Percentiles rank a stretch among this genome's conserved stretches.
Conservation (phyloP, 306 rosid species). For the Cucumis sativus region DNA sequence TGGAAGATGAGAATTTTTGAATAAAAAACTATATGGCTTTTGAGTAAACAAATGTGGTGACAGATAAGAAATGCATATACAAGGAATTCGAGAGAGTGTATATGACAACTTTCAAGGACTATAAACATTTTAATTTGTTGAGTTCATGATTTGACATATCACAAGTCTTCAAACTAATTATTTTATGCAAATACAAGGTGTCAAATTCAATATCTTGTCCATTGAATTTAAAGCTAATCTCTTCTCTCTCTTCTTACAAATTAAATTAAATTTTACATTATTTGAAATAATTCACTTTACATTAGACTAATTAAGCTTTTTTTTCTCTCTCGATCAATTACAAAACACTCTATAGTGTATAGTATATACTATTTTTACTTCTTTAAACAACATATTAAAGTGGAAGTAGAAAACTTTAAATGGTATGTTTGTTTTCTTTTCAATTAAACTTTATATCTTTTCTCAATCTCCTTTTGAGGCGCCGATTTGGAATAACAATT, state of each 20-base stretch:
- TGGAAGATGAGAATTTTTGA: background rate
- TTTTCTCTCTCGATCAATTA: too few species aligned
- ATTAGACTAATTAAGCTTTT: too few species aligned
- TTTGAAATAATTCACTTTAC: background rate
- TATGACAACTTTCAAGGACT: background rate
- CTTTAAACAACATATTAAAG: background rate
- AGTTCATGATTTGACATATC: constrained; percentile 1
- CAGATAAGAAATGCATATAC: constrained; percentile 4
- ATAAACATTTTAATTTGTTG: background rate
- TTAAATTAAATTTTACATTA: too few species aligned
- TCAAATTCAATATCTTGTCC: background rate
- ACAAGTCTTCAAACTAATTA: background rate
- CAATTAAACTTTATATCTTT: background rate
- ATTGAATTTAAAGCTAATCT: background rate
- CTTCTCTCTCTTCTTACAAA: background rate
- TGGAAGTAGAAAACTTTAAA: background rate
- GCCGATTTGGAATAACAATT: background rate
- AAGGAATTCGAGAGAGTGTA: background rate
- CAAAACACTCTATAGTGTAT: too few species aligned
- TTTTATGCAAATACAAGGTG: constrained; percentile 1
- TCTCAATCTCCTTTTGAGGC: constrained; percentile 6
- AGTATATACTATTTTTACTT: too few species aligned
- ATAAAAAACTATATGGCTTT: background rate
- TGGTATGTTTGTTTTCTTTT: background rate
- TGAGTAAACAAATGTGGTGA: background rate